These are phyloP conservation scores for Casuarina equisetifolia DNA, from an alignment of 306 rosid genomes.

Conservation along the genomic window DNA sequence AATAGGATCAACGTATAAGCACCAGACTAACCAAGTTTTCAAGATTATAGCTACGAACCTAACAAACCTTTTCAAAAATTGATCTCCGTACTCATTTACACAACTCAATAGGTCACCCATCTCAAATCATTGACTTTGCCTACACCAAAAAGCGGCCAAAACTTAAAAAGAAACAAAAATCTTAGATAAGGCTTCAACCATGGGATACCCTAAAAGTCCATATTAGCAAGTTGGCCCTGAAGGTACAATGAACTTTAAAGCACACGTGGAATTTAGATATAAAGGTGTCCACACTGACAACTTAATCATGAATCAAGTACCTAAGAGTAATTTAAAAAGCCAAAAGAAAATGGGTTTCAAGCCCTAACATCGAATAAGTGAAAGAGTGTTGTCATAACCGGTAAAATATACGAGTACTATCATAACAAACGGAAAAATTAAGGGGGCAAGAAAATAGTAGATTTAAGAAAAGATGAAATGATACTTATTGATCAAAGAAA, in stretches of 20 bases:
- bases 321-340: not conserved
- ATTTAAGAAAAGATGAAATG: not conserved
- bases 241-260: not conserved
- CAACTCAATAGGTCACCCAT: too few relatives aligned
- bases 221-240: not conserved
- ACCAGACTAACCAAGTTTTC: not conserved
- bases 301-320: not conserved
- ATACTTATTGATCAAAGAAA: not conserved
- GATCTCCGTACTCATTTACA: too few relatives aligned
- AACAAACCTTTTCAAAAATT: too few relatives aligned
- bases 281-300: not conserved
- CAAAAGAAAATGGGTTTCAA: not conserved
- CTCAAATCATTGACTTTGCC: not conserved
- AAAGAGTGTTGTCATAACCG: too few relatives aligned
- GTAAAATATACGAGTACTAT: too few relatives aligned
- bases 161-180: too few relatives aligned
- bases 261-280: not conserved
- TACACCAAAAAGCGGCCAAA: not conserved
- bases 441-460: not conserved
- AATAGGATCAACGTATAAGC: not conserved
- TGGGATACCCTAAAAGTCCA: not conserved
- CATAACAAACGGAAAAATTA: not conserved
- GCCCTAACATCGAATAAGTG: not conserved
- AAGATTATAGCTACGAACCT: not conserved
- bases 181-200: not conserved